Percentiles rank a stretch among this genome's conserved stretches.
These are phyloP conservation scores for Penicillium mononematosum DNA, from an alignment of 495 filamentous ascomycete genomes.

Conservation along the genomic window DNA sequence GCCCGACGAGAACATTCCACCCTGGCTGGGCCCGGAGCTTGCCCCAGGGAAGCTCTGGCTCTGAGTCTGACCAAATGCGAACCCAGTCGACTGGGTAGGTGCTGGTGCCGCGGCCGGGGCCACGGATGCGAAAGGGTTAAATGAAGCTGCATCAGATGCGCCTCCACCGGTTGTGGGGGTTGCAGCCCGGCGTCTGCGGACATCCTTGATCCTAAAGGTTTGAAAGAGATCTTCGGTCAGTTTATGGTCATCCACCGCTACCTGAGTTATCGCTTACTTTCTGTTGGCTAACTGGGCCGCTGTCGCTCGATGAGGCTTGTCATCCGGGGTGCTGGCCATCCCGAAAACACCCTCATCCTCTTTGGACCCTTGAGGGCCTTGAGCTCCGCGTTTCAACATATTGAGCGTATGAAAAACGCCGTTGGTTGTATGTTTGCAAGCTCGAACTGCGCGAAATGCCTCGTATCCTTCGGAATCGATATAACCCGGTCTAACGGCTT, in stretches of 20 bases:
- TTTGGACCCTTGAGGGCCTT: conserved; percentile 39
- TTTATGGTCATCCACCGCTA: background rate
- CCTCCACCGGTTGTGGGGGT: conserved; percentile 19
- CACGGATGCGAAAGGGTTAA: conserved; percentile 28
- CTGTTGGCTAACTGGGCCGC: conserved; percentile 52
- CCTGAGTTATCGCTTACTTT: conserved; percentile 45
- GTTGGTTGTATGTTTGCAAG: conserved; percentile 5
- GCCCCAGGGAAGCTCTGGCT: conserved; percentile 49
- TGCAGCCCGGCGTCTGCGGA: conserved; percentile 33
- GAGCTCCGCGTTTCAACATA: conserved; percentile 42
- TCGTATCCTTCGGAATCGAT: conserved; percentile 12
- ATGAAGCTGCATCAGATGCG: conserved; percentile 23
- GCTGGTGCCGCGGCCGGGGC: conserved; percentile 33
- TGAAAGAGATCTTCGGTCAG: conserved; percentile 9
- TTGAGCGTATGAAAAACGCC: conserved; percentile 10
- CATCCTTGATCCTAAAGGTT: conserved; percentile 36
- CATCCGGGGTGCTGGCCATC: conserved; percentile 46
- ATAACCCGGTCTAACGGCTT: background rate
- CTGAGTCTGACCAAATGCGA: conserved; percentile 47
- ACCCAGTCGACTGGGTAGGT: conserved; percentile 34
- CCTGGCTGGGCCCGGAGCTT: conserved; percentile 29
- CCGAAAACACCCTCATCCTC: conserved; percentile 32
- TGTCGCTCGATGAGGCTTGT: conserved; percentile 49
- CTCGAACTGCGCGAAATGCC: conserved; percentile 3
- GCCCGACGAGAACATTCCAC: conserved; percentile 44